A percentile compares a stretch with the other conserved stretches of the same genome.
Conservation (phyloP, 371 early-diverging fungal species). For the Apophysomyces variabilis region DNA sequence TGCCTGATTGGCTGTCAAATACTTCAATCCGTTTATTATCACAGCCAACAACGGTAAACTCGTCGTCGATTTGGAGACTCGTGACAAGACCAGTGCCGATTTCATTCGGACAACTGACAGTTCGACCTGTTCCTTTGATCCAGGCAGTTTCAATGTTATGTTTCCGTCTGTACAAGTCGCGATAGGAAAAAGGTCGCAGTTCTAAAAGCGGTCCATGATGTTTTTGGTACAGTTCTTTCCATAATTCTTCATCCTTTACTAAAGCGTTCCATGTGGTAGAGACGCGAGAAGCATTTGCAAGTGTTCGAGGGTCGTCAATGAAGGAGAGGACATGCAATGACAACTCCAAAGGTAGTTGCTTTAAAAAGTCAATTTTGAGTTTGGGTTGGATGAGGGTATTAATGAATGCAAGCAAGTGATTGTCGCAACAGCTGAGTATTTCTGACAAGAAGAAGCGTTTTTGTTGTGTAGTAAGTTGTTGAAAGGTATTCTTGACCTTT, state of each 20-base stretch:
- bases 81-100: constrained; percentile 83
- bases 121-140: constrained; percentile 66
- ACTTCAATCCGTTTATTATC: constrained; percentile 85
- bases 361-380: constrained; percentile 82
- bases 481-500: constrained; percentile 23
- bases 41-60: constrained; percentile 84
- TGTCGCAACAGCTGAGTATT: constrained; percentile 59
- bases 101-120: constrained; percentile 49
- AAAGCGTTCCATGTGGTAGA: constrained; percentile 78
- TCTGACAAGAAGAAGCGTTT: constrained; percentile 36
- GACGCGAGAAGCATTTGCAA: constrained; percentile 77
- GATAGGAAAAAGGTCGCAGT: constrained; percentile 53
- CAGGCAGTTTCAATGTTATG: constrained; percentile 73
- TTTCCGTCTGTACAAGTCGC: constrained; percentile 66
- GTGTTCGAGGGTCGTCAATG: constrained; percentile 70
- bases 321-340: constrained; percentile 36
- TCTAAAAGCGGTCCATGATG: constrained; percentile 27
- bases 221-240: constrained; percentile 54
- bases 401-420: constrained; percentile 60
- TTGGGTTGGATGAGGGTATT: constrained; percentile 63
- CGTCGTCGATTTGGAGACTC: constrained; percentile 84
- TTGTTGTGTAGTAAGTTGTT: constrained; percentile 8
- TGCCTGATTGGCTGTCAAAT: constrained; percentile 70
- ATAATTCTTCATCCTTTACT: constrained; percentile 65
- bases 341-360: constrained; percentile 10